A percentile compares a stretch with the other conserved stretches of the same genome.
phyloP scores from a whole-genome alignment of 2,329 filamentous ascomycete genomes.

The Arthrocladium fulminans region DNA sequence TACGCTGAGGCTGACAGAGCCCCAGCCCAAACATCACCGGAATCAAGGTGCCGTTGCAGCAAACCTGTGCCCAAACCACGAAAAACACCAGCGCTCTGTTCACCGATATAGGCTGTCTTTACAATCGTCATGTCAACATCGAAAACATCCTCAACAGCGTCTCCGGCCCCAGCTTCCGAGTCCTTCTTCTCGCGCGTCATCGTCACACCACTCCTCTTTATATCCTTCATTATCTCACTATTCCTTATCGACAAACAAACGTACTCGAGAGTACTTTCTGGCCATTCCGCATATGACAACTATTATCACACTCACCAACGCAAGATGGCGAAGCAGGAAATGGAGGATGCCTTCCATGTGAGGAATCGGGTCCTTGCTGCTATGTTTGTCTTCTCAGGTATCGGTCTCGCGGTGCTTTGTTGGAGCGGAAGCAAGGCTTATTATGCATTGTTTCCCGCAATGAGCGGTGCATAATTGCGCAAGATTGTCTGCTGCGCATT shows the following conservation, averaged over 20 bases:
- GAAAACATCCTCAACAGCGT: neutral
- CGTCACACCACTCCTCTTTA: conserved; percentile 55
- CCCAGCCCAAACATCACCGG: too few species aligned
- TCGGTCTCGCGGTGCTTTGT: conserved; percentile 24
- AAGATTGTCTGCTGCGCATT: too few species aligned
- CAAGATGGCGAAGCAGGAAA: conserved; percentile 54
- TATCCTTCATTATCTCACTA: conserved; percentile 58
- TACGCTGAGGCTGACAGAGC: too few species aligned
- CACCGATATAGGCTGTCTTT: neutral
- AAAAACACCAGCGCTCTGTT: too few species aligned
- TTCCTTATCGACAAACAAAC: conserved; percentile 53
- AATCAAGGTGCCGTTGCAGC: too few species aligned
- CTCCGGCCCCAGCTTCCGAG: conserved; percentile 7
- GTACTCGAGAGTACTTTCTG: conserved; percentile 38
- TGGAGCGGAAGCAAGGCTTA: conserved; percentile 12
- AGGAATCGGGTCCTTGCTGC: conserved; percentile 45
- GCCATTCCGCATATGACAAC: conserved; percentile 34
- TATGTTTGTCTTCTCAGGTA: conserved; percentile 34
- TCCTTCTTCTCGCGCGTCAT: conserved; percentile 29
- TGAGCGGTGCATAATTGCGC: neutral
- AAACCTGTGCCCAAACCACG: too few species aligned
- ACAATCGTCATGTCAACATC: neutral
- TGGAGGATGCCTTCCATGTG: conserved; percentile 55
- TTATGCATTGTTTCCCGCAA: conserved; percentile 1
- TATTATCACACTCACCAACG: conserved; percentile 51